Evolutionary conservation across 148 eudicot species (phyloP).

Genomic region (Euryodendron excelsum): DNA sequence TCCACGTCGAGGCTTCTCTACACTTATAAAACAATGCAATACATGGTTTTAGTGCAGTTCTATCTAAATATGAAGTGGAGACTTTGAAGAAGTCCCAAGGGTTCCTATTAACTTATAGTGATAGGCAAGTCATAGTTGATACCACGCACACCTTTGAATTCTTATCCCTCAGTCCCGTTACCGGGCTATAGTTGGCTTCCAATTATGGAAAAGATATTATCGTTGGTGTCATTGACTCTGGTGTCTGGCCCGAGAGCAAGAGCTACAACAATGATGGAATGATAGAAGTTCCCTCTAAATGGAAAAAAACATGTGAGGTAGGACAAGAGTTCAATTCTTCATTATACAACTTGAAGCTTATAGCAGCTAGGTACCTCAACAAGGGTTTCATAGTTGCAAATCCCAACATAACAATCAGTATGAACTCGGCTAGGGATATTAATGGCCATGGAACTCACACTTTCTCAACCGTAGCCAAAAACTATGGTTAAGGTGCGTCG

Average conservation of each 20-base stretch:
- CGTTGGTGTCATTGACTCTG: slow-evolving; percentile 43
- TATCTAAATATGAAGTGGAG: slow-evolving; percentile 31
- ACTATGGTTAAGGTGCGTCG: background rate
- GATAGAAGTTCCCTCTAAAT: slow-evolving; percentile 21
- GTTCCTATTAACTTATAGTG: slow-evolving; percentile 29
- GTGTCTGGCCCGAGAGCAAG: slow-evolving; percentile 48
- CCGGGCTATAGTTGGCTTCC: slow-evolving; percentile 49
- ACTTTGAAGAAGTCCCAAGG: slow-evolving; percentile 23
- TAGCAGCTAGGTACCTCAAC: slow-evolving; percentile 37
- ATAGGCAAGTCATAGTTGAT: slow-evolving; percentile 26
- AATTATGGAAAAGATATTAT: slow-evolving; percentile 35
- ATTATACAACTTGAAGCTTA: slow-evolving; percentile 35
- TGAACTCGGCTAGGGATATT: background rate
- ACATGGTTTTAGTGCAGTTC: slow-evolving; percentile 49
- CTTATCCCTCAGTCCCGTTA: slow-evolving; percentile 26
- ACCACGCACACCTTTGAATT: slow-evolving; percentile 45
- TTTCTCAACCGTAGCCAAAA: background rate
- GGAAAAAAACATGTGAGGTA: slow-evolving; percentile 37
- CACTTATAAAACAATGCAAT: slow-evolving; percentile 38
- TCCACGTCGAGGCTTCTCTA: slow-evolving; percentile 29
- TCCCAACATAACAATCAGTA: slow-evolving; percentile 11
- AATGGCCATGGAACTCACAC: background rate
- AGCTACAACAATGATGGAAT: slow-evolving; percentile 32
- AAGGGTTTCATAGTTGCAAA: slow-evolving; percentile 27
- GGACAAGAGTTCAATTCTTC: slow-evolving; percentile 31